Evolutionary conservation across 139 green algal species (phyloP), one percentile per base, ranked within the genome.

Genomic region (Micromonas pusilla): DNA sequence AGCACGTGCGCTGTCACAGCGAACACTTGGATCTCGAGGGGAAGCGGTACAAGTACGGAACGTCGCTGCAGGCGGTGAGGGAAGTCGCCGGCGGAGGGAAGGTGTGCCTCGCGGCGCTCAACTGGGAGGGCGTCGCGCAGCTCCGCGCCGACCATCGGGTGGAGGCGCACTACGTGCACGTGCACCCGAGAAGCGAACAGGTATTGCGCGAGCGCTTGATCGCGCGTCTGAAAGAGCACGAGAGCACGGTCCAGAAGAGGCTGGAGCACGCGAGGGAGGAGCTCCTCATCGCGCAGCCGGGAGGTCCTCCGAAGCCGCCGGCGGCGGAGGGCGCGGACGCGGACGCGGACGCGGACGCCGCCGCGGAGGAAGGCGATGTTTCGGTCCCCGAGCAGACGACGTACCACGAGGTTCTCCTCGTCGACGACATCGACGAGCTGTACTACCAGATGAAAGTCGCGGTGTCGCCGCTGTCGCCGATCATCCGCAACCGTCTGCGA

Each of bases 401-500:
- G 9, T 57, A 23, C 45, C 16, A 57, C 45, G 16, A 57, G 45
- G 9, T 57, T 9, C 16, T 57, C 9, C 45, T 57, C 45, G 16
- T 57, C 45, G 45, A 57, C 45, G 45, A 57, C 45, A 9, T 16
- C 9, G 19, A 70, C 30, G 63, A 33, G 13, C 19, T 73, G 26
- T 76, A 70, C 66, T 38, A 76, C 30, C 62, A 78, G 31, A 23
- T 93, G 4, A 92, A 93, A 81, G 87, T 91, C 66, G 84, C 86
- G 33, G 87, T 91, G 78, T 84, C 79, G 30, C 84, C 79, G 19
- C 80, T 94, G 31, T 87, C 77, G 52, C 90, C 90, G 62, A 88
- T 92, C 72, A 89, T 94, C 57, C 83, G 89, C 72, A 92, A 92
- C 80, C 79, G 87, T 19, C 79, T 94, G 67, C 77, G 83, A 2